phyloP scores from a whole-genome alignment of 2,329 filamentous ascomycete genomes.

The Cordyceps fumosorosea region DNA sequence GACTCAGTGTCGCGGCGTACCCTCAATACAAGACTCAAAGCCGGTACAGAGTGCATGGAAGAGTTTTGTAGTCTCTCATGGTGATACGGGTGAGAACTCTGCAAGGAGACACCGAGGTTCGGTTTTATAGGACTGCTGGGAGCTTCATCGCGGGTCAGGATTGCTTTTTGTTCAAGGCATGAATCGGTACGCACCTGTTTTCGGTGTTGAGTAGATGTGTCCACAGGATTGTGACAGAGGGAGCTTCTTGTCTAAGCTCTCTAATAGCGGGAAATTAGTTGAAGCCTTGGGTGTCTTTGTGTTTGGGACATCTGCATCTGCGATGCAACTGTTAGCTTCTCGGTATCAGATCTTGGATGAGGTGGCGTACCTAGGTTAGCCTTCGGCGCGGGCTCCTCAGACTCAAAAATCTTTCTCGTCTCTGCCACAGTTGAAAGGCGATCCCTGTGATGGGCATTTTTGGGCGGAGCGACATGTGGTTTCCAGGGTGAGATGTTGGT shows the following conservation, averaged over 20 bases:
- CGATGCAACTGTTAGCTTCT: not conserved
- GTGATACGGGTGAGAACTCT: not conserved
- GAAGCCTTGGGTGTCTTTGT: not conserved
- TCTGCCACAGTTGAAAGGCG: constrained; percentile 18
- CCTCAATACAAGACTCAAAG: constrained; percentile 1
- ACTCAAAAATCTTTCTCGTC: constrained; percentile 20
- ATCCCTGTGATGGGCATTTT: not conserved
- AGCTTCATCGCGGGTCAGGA: not conserved
- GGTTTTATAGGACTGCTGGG: not conserved
- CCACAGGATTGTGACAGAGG: not conserved
- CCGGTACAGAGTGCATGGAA: not conserved
- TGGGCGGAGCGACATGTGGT: not conserved
- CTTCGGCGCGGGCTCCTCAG: not conserved
- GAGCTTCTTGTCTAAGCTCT: not conserved
- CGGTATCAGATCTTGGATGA: not conserved
- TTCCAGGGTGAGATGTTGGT: not conserved
- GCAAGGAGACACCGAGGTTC: not conserved
- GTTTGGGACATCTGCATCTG: not conserved
- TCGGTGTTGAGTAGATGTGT: not conserved
- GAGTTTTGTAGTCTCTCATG: not conserved
- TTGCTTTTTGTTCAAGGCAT: not conserved
- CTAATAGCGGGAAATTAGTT: not conserved
- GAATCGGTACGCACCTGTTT: not conserved
- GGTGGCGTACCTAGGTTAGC: not conserved
- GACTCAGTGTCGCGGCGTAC: not conserved